Evolutionary conservation across 2,329 filamentous ascomycete species (phyloP), one percentile per base, ranked within the genome.

Genomic region (Onygena corvina): DNA sequence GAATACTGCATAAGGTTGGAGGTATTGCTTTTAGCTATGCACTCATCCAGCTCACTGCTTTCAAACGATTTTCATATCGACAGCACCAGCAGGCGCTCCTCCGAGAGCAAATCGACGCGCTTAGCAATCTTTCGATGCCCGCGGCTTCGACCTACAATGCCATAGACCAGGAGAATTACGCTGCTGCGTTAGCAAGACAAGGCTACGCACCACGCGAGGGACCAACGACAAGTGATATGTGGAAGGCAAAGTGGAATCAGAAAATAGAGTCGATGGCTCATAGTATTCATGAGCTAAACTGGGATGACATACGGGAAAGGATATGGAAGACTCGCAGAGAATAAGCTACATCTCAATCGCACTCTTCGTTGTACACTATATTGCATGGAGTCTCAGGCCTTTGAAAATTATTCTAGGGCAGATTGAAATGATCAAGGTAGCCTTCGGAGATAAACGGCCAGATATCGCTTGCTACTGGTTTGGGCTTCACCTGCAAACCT

Each of bases 241-340:
- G 81, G 58, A 90, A 90, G 70, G 81, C 85, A 59, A 72, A 77
- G 52, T 90, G 85, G 85, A 90, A 92, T 64, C 66, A 75, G 46
- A 84, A 90, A 65, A 66, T 90, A 30, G 76, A 83, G 63, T 72
- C 73, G 53, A 74, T 81, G 47, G 81, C 84, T 49, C 73, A 72
- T 51, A 82, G 78, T 74, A 76, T 79, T 50, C 79, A 87, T 66
- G 73, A 67, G 29, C 79, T 76, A 53, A 77, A 84, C 63, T 86
- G 81, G 82, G 67, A 71, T 45, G 73, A 73, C 47, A 73, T 81
- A 48, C 74, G 80, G 47, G 57, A 61, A 47, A 59, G 59, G 9
- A 61, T 47, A 5, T 34, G 38, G 20, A 52, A 45, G 31, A 44
- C 23, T 9, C 4, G 23, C 27, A 9, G 44, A 48, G 20, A 25